Base-by-base conservation (phyloP, 2,329 filamentous ascomycete species). In the Nannizziopsis barbatae region DNA sequence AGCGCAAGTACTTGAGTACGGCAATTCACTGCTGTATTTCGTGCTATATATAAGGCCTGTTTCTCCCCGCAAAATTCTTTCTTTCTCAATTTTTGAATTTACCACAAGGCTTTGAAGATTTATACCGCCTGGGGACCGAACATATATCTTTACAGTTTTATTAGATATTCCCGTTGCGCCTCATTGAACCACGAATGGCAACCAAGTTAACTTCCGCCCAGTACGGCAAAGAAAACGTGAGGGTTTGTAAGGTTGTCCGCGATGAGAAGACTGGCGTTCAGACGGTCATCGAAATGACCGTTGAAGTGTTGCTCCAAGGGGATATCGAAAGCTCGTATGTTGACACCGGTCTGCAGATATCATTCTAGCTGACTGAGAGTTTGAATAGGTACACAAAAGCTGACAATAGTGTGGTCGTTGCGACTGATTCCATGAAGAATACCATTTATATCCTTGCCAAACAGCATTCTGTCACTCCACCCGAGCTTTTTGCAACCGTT, bases 361-460 rank as follows among this genome's bases (percentile, higher is more conserved):
- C 6, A 18, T 33, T 22, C 22, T 27, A 27, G 17, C 30, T 40
- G 15, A 37, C 45, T 33, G n/a, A 50, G 32, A 9, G 5, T 8
- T 14, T 15, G 22, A 32, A 51, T 52, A 93, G 86, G 55, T 98
- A 95, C 76, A 98, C 90, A 53, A 69, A 78, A 62, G 90, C 87
- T 59, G 89, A 98, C 73, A 98, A 98, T 76, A 85, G 83, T 60
- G 86, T 93, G 56, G 80, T 98, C 51, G 90, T 98, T 52, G 88
- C 92, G 55, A 98, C 92, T 52, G 92, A 98, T 70, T 90, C 88
- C 20, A 94, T 96, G 72, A 98, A 98, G 75, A 95, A 98, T 71
- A 96, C 85, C 59, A 82, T 86, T 64, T 95, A 92, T 74, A 88
- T 98, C 71, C 83, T 86, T 63, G 90, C 92, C 62, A 95, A 95